phyloP scores from a whole-genome alignment of 169 alveolate genomes.

The Blepharisma undulans region DNA sequence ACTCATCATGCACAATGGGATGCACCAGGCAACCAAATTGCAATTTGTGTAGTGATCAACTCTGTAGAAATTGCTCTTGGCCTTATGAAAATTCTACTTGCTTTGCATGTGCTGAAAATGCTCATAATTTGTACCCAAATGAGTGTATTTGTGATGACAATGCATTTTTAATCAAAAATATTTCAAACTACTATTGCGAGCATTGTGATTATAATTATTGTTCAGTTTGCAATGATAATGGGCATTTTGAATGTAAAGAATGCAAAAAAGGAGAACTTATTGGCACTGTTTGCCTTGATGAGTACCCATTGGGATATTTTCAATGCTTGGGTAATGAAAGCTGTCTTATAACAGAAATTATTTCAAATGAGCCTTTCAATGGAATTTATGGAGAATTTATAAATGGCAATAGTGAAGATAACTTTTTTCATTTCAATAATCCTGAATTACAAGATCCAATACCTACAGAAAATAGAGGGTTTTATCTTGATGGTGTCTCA shows the following conservation, averaged over 20 bases:
- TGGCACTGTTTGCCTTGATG: no score
- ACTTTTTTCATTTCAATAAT: background rate
- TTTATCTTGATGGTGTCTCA: background rate
- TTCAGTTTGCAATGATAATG: no score
- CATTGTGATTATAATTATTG: no score
- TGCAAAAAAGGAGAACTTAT: no score
- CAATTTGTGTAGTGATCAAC: background rate
- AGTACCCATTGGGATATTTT: background rate
- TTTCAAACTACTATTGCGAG: no score
- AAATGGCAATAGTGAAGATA: background rate
- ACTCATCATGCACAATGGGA: background rate
- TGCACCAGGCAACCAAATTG: background rate
- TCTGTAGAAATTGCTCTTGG: background rate
- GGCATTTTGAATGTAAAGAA: no score
- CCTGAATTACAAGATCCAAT: background rate
- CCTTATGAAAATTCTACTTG: background rate
- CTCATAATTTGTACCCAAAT: no score
- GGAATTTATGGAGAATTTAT: background rate
- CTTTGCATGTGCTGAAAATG: no score
- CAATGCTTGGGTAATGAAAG: background rate
- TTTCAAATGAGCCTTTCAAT: background rate
- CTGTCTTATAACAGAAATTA: background rate
- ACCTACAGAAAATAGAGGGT: background rate
- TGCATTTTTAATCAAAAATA: no score
- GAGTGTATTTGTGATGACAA: no score